Conservation (phyloP, 148 eudicot species). For the Polygonum maritimum region DNA sequence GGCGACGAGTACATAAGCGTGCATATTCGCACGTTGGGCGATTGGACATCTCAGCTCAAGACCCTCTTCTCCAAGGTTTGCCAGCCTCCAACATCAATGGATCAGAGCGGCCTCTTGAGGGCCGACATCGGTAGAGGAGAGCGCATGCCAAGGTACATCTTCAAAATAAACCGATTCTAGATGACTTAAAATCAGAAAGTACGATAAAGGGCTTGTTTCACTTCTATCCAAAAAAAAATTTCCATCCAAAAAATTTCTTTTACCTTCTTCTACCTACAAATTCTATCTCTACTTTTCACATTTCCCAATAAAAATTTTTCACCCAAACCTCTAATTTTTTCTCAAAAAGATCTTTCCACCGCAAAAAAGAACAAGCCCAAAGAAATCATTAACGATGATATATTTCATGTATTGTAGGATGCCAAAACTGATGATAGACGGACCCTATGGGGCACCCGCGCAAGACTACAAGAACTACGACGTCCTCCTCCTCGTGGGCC, state of each 20-base stretch:
- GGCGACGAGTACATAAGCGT: slow-evolving; percentile 55
- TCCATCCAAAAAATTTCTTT: too few species aligned
- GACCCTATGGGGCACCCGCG: slow-evolving; percentile 59
- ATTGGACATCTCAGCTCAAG: slow-evolving; percentile 57
- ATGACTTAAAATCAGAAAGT: too few species aligned
- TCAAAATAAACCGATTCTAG: neutral
- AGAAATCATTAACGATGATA: neutral
- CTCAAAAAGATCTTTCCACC: too few species aligned
- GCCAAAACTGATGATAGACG: slow-evolving; percentile 39
- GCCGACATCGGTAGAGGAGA: slow-evolving; percentile 31
- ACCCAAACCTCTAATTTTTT: too few species aligned
- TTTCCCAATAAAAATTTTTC: too few species aligned
- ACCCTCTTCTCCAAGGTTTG: slow-evolving; percentile 41
- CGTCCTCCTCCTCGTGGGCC: slow-evolving; percentile 44
- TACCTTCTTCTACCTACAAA: too few species aligned
- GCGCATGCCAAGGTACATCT: slow-evolving; percentile 28
- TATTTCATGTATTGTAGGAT: slow-evolving; percentile 15
- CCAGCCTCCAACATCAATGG: slow-evolving; percentile 30
- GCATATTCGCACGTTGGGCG: slow-evolving; percentile 54
- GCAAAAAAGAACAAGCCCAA: too few species aligned
- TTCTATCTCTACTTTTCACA: too few species aligned
- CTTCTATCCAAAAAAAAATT: too few species aligned
- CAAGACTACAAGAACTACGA: slow-evolving; percentile 60
- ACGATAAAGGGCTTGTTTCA: too few species aligned
- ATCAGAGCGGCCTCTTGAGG: slow-evolving; percentile 51